Evolutionary conservation across 2,329 filamentous ascomycete species (phyloP), one percentile per base, ranked within the genome.

Genomic region (Botrytis fragariae): DNA sequence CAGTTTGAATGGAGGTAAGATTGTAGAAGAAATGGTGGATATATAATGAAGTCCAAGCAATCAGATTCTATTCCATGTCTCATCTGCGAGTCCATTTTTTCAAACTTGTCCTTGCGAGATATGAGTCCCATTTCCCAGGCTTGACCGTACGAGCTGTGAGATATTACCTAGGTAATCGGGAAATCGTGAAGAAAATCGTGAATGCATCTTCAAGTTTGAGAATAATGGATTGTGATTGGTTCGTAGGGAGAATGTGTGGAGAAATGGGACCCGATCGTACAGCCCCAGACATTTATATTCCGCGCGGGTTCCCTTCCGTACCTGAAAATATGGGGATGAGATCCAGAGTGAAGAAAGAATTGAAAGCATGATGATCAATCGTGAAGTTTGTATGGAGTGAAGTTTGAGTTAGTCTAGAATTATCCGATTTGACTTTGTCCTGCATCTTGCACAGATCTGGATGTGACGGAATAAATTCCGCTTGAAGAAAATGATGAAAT

Each of bases 241-340:
- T n/a, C 29, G 48, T 4, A 5, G 57, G 29, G 12, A 12, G 2
- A 9, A 10, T 16, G 12, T 37, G 68, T 60, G 48, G 22, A 16
- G 25, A 39, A 22, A 29, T 63, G 37, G 45, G 45, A 69, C 48
- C 37, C 35, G 18, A 29, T 42, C 35, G 29, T 29, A 29, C 14
- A 48, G 32, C 35, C 35, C 48, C 65, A 42, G 54, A 61, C 37
- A 37, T 45, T 10, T 54, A 32, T 22, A 69, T 69, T 69, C 67
- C 67, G 67, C 67, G 67, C 67, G 67, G 67, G 12, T 69, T 61
- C 67, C 25, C 67, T 69, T 69, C 67, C 67, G 67, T 69, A 10
- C 37, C 35, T 42, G n/a, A 4, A 42, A 32, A 64, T 14, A 42
- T 64, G 42, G 61, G 22, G 39, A 32, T 63, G n/a, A 8, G 14